Conservation (phyloP, 345 rosid species). For the Gossypium australe region DNA sequence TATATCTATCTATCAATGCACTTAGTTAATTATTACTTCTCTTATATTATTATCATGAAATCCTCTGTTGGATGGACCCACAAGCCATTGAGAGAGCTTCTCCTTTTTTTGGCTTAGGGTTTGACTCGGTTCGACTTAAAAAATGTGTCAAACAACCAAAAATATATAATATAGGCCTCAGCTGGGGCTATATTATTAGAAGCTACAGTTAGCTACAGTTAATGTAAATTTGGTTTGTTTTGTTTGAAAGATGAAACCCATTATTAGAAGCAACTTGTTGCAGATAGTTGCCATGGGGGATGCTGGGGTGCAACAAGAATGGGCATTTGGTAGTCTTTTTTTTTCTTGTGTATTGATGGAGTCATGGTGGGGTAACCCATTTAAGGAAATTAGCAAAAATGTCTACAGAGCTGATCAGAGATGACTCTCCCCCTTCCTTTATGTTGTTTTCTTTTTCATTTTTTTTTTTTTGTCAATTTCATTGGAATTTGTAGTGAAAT, state of each 20-base stretch:
- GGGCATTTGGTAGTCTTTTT: background rate
- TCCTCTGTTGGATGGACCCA: background rate
- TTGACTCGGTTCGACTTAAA: no score
- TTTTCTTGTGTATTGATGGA: background rate
- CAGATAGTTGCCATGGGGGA: background rate
- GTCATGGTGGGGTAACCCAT: background rate
- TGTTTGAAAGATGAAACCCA: background rate
- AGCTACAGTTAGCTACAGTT: no score
- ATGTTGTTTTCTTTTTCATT: no score
- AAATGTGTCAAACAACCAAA: no score
- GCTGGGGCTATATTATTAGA: no score
- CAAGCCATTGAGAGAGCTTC: background rate
- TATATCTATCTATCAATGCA: no score
- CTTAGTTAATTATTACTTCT: background rate
- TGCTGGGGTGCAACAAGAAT: background rate
- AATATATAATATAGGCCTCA: background rate
- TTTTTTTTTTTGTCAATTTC: no score
- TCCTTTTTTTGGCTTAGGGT: no score
- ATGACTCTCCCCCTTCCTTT: no score
- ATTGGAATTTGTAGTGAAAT: no score
- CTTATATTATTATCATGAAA: background rate
- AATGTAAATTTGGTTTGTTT: background rate
- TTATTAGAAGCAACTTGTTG: slow-evolving; percentile 1
- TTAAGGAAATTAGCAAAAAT: background rate
- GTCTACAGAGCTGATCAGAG: no score